Evolutionary conservation across 106 monocot genomes (phyloP).

Genomic region (Platanthera zijinensis): DNA sequence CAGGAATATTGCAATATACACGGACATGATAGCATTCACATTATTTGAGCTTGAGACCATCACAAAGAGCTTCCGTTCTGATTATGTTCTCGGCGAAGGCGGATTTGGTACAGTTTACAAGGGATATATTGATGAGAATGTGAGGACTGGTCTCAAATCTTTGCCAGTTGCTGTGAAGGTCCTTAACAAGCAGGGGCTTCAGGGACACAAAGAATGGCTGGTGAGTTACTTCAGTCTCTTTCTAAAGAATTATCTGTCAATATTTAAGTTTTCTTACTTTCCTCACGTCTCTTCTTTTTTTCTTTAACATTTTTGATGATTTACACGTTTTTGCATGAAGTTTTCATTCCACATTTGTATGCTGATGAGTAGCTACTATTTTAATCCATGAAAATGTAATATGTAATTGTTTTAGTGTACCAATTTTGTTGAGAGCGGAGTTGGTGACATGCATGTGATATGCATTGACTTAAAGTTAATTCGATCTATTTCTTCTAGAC

Average conservation of each 20-base stretch:
- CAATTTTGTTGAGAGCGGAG: background rate
- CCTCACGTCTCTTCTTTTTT: background rate
- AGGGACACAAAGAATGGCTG: constrained; percentile 74
- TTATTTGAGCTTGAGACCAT: constrained; percentile 93
- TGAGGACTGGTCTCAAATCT: constrained; percentile 79
- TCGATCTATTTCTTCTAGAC: background rate
- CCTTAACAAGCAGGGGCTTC: constrained; percentile 63
- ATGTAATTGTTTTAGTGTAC: background rate
- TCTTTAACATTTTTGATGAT: background rate
- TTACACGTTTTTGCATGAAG: background rate
- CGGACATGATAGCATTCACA: constrained; percentile 76
- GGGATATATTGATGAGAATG: constrained; percentile 93
- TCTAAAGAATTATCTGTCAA: background rate
- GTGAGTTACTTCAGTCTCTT: constrained; percentile 21
- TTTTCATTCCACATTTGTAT: background rate
- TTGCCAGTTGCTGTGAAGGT: constrained; percentile 81
- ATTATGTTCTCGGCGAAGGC: constrained; percentile 93
- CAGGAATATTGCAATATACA: constrained; percentile 81
- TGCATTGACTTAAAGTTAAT: background rate
- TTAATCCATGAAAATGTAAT: background rate
- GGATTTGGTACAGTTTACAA: constrained; percentile 96
- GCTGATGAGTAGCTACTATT: background rate
- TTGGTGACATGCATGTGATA: background rate
- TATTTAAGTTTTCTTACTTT: background rate
- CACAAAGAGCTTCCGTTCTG: constrained; percentile 85